Percentiles rank a stretch among this genome's conserved stretches.
Evolutionary conservation across 192 early-diverging fungal species (phyloP).

Genomic region (Coemansia sp.): DNA sequence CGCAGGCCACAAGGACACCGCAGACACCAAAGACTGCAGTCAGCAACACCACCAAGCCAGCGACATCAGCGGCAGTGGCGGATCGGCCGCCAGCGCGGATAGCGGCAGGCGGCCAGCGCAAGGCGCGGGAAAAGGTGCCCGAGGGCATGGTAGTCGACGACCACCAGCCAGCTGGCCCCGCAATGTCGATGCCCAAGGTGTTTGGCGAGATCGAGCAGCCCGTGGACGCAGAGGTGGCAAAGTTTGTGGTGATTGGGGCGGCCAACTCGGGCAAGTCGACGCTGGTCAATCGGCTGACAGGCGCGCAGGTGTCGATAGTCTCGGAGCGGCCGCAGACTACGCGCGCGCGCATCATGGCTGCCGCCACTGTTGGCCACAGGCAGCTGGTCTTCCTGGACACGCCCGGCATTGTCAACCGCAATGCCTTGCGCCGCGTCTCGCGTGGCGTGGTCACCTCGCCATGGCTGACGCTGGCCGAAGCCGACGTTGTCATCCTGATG

Average conservation of each 20-base stretch:
- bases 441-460: constrained; percentile 45
- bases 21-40: constrained; percentile 8
- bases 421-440: constrained; percentile 33
- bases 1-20: constrained; percentile 2
- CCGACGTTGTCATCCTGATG: constrained; percentile 25
- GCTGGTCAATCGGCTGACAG: constrained; percentile 70
- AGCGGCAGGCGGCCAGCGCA: not conserved
- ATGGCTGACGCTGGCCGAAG: constrained; percentile 47
- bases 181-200: constrained; percentile 36
- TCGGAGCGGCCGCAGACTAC: constrained; percentile 76
- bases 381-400: constrained; percentile 65
- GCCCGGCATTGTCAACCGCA: constrained; percentile 47
- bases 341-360: constrained; percentile 64
- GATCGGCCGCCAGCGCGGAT: constrained; percentile 4
- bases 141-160: constrained; percentile 7
- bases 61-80: not conserved
- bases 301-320: constrained; percentile 64
- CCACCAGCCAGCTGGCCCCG: constrained; percentile 10
- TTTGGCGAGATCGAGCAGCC: constrained; percentile 61
- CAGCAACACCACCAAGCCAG: not conserved
- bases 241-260: constrained; percentile 68
- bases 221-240: constrained; percentile 60
- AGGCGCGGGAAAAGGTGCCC: not conserved
- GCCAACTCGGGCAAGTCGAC: constrained; percentile 82
- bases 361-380: constrained; percentile 59